Base-by-base conservation (phyloP, 2,329 filamentous ascomycete genomes). In the Xylaria sp. region DNA sequence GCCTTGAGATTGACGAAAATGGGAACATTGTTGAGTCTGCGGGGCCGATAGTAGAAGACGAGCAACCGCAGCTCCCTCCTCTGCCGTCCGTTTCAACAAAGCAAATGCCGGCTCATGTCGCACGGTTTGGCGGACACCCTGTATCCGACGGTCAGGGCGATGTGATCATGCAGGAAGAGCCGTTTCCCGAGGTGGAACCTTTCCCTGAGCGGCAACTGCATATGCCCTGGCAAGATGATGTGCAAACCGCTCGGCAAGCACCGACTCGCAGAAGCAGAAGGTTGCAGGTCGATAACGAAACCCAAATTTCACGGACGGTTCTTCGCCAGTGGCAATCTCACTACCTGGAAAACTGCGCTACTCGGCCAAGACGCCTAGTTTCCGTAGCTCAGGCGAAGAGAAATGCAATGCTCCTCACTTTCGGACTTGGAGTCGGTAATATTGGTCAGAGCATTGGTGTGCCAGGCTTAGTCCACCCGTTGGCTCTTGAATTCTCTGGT, bases 271-370 rank as follows among this genome's bases (percentile, higher is more conserved):
- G 68, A 54, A 69, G 66, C 60, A 69, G 56, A 40, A 74, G 66
- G 53, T 46, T 60, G 10, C 67, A 60, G 13, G 23, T 68, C 6
- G 76, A 79, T 44, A 64, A 71, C 8, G 67, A 69, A 29, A 76
- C 76, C 15, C 72, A 74, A 17, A 27, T 84, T 9, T 68, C 77
- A 9, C 68, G 75, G 58, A 68, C 65, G 11, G 73, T 77, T 53
- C 70, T 82, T 48, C 76, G 74, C 56, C 56, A 64, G 4, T 84
- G 81, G 82, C 70, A 74, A 53, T 57, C 65, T 1, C 69, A 80
- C 40, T 85, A 85, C 58, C 61, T 79, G 7, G 64, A 73, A 10
- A 89, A 87, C 65, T 93, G 72, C 67, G 17, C 66, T 64, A 10
- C 51, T 13, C 38, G 71, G 63, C 56, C 75, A 74, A 54, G 62